Percentiles rank a stretch among this genome's conserved stretches.
Evolutionary conservation across 345 rosid species (phyloP).

Genomic region (Lumnitzera racemosa): DNA sequence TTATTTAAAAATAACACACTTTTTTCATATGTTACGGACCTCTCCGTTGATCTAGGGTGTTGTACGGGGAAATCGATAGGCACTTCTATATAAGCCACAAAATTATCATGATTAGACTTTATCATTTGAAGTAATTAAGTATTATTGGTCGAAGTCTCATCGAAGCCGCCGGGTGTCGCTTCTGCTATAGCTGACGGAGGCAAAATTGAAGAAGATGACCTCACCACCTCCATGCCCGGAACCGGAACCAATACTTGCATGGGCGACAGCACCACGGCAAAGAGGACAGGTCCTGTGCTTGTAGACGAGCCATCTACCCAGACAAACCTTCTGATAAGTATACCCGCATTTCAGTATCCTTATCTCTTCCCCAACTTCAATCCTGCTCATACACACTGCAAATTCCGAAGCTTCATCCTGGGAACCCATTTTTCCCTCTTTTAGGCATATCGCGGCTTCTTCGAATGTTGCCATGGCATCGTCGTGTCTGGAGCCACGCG

Average conservation of each 20-base stretch:
- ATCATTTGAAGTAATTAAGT: too few relatives aligned
- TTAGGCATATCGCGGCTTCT: too few relatives aligned
- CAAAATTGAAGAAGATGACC: slow-evolving; percentile 5
- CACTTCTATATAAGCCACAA: too few relatives aligned
- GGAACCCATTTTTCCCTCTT: too few relatives aligned
- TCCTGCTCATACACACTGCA: slow-evolving; percentile 18
- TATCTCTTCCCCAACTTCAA: slow-evolving; percentile 23
- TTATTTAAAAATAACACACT: too few relatives aligned
- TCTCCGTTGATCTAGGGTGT: too few relatives aligned
- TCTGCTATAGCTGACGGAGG: slow-evolving; percentile 3
- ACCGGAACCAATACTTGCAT: neutral
- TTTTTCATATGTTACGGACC: too few relatives aligned
- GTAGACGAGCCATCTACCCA: slow-evolving; percentile 24
- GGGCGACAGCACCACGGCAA: slow-evolving; percentile 22
- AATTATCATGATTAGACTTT: too few relatives aligned
- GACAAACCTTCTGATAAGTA: slow-evolving; percentile 28
- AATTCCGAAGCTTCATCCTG: too few relatives aligned
- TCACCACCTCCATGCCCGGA: slow-evolving; percentile 3
- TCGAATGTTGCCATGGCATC: too few relatives aligned
- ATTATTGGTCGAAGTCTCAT: neutral
- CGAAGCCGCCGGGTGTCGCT: slow-evolving; percentile 33
- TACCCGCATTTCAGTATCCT: slow-evolving; percentile 28
- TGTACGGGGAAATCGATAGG: too few relatives aligned
- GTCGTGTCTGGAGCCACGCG: too few relatives aligned
- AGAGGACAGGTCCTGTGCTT: slow-evolving; percentile 28